Conservation (phyloP, 2,329 filamentous ascomycete species). For the Byssothecium circinans region DNA sequence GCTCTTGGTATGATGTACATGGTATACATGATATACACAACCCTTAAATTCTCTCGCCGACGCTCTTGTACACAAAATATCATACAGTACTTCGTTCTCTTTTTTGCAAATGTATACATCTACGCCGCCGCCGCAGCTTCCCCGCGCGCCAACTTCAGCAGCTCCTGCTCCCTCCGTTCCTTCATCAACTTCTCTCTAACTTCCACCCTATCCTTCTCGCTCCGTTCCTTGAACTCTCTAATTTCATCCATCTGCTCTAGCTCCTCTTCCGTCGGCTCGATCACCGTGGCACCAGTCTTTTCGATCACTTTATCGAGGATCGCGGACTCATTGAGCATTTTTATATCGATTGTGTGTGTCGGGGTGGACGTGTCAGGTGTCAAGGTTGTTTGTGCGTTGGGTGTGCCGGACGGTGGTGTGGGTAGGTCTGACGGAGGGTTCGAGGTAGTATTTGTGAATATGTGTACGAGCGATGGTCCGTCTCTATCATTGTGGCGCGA, state of each 20-base stretch:
- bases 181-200: conserved; percentile 57
- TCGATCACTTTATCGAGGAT: conserved; percentile 66
- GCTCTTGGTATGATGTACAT: not conserved
- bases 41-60: no score
- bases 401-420: conserved; percentile 20
- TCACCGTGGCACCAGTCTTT: conserved; percentile 61
- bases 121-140: conserved; percentile 21
- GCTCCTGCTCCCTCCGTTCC: conserved; percentile 63
- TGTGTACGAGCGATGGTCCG: conserved; percentile 35
- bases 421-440: conserved; percentile 16
- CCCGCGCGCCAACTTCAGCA: conserved; percentile 58
- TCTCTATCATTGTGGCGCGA: conserved; percentile 61
- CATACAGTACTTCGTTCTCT: not conserved
- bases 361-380: conserved; percentile 41
- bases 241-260: conserved; percentile 59
- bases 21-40: no score
- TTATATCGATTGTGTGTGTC: conserved; percentile 58
- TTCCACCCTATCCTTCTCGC: conserved; percentile 58
- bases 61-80: not conserved
- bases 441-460: conserved; percentile 29
- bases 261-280: conserved; percentile 64
- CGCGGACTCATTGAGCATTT: conserved; percentile 59
- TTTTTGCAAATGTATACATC: not conserved
- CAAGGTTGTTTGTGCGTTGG: conserved; percentile 26
- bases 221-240: conserved; percentile 56